Conservation (phyloP, 139 green algal genomes). For the Micractinium conductrix region DNA sequence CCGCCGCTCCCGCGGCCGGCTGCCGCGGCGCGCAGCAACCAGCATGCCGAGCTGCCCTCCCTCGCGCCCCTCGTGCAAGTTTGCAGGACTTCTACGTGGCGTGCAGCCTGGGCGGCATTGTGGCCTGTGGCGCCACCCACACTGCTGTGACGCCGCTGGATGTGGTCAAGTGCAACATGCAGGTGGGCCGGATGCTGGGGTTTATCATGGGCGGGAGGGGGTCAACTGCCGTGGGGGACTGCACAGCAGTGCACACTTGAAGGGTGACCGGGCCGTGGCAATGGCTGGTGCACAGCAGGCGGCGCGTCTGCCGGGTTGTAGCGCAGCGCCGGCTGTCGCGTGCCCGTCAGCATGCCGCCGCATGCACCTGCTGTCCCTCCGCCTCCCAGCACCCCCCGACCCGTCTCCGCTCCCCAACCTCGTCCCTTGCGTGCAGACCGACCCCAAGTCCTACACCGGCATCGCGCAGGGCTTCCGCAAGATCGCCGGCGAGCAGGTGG, state of each 20-base stretch:
- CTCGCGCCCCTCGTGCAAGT: neutral
- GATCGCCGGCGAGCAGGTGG: constrained; percentile 68
- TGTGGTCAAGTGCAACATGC: constrained; percentile 96
- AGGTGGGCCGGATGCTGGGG: constrained; percentile 11
- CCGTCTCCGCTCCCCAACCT: neutral
- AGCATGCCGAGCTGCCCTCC: neutral
- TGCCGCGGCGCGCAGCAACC: neutral
- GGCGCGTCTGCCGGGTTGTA: neutral
- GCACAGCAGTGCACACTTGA: neutral
- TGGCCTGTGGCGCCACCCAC: constrained; percentile 67
- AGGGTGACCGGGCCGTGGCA: too few relatives aligned
- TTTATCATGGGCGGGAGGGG: neutral
- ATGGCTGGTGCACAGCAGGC: neutral
- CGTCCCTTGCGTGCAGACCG: constrained; percentile 51
- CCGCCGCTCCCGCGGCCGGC: neutral
- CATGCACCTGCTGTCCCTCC: neutral
- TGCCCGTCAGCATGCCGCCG: neutral
- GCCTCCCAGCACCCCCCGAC: neutral
- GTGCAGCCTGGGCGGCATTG: constrained; percentile 79
- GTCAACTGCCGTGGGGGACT: neutral
- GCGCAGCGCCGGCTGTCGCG: neutral
- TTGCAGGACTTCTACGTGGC: constrained; percentile 80
- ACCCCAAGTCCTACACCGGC: constrained; percentile 76
- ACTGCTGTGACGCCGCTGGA: constrained; percentile 89
- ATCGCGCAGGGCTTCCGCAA: constrained; percentile 76